Conservation (phyloP, 2,329 filamentous ascomycete species). For the Claviceps spartinae region DNA sequence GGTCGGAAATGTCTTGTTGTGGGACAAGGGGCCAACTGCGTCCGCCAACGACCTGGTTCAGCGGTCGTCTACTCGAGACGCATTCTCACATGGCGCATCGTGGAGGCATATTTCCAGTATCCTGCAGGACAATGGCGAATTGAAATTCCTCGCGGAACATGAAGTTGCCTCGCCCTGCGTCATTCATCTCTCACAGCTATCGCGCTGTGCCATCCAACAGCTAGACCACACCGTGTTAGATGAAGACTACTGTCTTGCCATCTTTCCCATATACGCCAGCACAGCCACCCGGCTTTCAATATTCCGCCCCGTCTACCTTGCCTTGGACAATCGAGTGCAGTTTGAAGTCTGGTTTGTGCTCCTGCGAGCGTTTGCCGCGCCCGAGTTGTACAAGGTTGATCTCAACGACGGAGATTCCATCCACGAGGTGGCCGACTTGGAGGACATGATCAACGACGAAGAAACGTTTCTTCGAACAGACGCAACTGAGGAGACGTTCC, state of each 20-base stretch:
- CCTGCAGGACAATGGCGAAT: slow-evolving; percentile 84
- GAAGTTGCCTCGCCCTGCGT: slow-evolving; percentile 69
- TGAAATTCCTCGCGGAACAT: slow-evolving; percentile 79
- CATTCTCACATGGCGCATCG: slow-evolving; percentile 39
- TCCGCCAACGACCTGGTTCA: slow-evolving; percentile 43
- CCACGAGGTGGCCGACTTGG: slow-evolving; percentile 24
- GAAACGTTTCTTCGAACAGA: slow-evolving; percentile 33
- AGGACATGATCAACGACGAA: slow-evolving; percentile 24
- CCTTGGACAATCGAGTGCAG: slow-evolving; percentile 73
- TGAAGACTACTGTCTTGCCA: slow-evolving; percentile 85
- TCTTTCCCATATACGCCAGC: slow-evolving; percentile 84
- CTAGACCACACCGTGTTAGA: slow-evolving; percentile 83
- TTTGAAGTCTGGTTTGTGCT: slow-evolving; percentile 97
- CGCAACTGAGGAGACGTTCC: slow-evolving; percentile 31
- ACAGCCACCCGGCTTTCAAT: slow-evolving; percentile 60
- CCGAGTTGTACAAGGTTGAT: slow-evolving; percentile 67
- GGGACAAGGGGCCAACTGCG: slow-evolving; percentile 60
- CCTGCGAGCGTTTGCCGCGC: slow-evolving; percentile 78
- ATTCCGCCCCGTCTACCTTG: slow-evolving; percentile 78
- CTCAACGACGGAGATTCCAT: slow-evolving; percentile 28
- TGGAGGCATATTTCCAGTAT: slow-evolving; percentile 91
- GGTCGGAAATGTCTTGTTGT: slow-evolving; percentile 78
- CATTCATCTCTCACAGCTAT: slow-evolving; percentile 78
- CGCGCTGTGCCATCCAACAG: slow-evolving; percentile 79
- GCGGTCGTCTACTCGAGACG: slow-evolving; percentile 42